phyloP scores from a whole-genome alignment of 495 filamentous ascomycete species.

The Talaromyces nanjingensis region DNA sequence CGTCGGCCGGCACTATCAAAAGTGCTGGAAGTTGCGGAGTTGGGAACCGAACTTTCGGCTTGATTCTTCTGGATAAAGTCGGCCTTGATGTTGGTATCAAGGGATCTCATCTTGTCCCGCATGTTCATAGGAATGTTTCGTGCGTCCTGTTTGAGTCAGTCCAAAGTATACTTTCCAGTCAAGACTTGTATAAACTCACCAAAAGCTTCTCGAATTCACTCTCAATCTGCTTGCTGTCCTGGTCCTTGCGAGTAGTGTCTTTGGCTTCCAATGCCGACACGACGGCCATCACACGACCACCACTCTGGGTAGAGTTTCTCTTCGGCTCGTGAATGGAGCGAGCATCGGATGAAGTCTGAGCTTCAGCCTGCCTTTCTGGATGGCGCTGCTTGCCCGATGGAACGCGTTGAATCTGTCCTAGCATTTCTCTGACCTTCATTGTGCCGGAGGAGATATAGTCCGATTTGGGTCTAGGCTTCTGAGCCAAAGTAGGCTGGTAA shows the following conservation, averaged over 20 bases:
- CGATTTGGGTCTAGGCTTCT: slow-evolving; percentile 46
- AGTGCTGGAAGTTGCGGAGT: slow-evolving; percentile 21
- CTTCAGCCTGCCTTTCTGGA: slow-evolving; percentile 9
- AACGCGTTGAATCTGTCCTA: slow-evolving; percentile 19
- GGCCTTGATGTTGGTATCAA: slow-evolving; percentile 84
- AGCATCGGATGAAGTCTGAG: slow-evolving; percentile 15
- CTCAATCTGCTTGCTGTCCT: slow-evolving; percentile 41
- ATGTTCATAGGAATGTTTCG: slow-evolving; percentile 91
- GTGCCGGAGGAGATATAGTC: slow-evolving; percentile 34
- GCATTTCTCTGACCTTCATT: slow-evolving; percentile 30
- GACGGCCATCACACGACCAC: slow-evolving; percentile 57
- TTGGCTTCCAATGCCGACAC: slow-evolving; percentile 56
- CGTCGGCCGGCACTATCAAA: slow-evolving; percentile 35
- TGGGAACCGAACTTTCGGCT: slow-evolving; percentile 44
- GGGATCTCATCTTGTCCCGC: slow-evolving; percentile 83
- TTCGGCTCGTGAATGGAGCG: slow-evolving; percentile 18
- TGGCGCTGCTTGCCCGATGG: slow-evolving; percentile 21
- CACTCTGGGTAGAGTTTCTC: slow-evolving; percentile 25
- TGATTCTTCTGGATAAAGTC: slow-evolving; percentile 90
- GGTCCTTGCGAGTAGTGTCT: slow-evolving; percentile 34
- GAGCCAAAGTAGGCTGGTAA: slow-evolving; percentile 47
- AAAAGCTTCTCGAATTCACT: slow-evolving; percentile 45
- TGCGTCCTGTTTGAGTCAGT: slow-evolving; percentile 57
- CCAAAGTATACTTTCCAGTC: slow-evolving; percentile 18
- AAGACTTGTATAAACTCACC: slow-evolving; percentile 17